These are phyloP conservation scores for Haematococcus lacustris DNA, from an alignment of 139 green algal species.

Conservation along the genomic window DNA sequence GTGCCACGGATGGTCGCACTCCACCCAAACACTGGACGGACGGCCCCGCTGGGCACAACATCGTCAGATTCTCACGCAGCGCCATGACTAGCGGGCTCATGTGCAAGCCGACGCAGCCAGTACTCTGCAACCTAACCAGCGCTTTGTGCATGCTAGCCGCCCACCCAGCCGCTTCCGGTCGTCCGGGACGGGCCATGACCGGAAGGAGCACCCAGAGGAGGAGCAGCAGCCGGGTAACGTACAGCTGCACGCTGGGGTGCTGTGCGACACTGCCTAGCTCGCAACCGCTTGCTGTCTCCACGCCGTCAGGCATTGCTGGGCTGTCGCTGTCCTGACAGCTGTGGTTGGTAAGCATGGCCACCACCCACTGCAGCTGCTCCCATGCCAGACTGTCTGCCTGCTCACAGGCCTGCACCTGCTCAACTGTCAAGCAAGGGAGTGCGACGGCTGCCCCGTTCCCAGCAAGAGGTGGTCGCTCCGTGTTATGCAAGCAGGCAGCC, in stretches of 20 bases:
- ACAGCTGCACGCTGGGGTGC: constrained; percentile 31
- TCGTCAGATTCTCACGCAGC: too few relatives aligned
- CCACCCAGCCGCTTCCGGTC: too few relatives aligned
- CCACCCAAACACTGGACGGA: too few relatives aligned
- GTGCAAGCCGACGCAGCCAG: too few relatives aligned
- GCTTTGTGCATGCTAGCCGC: too few relatives aligned
- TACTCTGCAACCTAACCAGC: too few relatives aligned
- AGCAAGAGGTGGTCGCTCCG: not conserved
- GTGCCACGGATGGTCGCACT: too few relatives aligned
- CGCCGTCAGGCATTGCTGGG: not conserved
- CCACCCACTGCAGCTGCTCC: not conserved
- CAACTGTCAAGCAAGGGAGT: not conserved
- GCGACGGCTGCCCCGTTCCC: not conserved
- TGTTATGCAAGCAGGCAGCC: not conserved
- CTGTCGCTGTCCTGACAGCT: not conserved
- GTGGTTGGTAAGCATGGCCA: not conserved
- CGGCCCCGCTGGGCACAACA: too few relatives aligned
- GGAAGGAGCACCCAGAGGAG: constrained; percentile 23
- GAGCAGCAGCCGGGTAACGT: constrained; percentile 37
- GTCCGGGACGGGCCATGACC: too few relatives aligned
- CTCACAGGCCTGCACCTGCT: not conserved
- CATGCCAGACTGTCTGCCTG: not conserved
- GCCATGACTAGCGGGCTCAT: too few relatives aligned
- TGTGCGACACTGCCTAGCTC: constrained; percentile 12
- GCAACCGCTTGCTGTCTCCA: not conserved